A percentile compares a stretch with the other conserved stretches of the same genome.
Conservation (phyloP, 495 filamentous ascomycete genomes). For the Bombardia bombarda region DNA sequence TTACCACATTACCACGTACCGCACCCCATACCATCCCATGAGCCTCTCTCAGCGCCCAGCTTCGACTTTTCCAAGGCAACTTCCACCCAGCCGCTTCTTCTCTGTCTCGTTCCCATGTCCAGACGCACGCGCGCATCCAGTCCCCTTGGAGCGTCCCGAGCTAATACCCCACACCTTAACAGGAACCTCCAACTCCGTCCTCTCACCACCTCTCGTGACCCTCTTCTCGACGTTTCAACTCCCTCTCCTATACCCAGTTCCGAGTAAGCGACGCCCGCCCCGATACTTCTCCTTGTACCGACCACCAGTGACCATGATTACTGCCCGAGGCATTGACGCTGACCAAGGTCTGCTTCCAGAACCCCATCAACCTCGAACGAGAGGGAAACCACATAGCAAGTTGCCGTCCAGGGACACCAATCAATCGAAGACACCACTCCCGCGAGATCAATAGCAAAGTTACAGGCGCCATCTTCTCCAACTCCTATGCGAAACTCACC, state of each 20-base stretch:
- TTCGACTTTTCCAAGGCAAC: not conserved
- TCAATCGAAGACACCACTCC: slow-evolving; percentile 4
- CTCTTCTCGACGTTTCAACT: slow-evolving; percentile 16
- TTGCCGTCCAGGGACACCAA: not conserved
- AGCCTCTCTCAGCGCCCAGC: not conserved
- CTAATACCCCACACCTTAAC: slow-evolving; percentile 14
- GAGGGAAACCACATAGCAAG: not conserved
- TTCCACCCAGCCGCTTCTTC: not conserved
- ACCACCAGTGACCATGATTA: too few relatives aligned
- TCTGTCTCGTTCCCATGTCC: slow-evolving; percentile 2
- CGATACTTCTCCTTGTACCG: not conserved
- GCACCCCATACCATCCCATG: not conserved
- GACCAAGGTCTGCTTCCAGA: slow-evolving; percentile 18
- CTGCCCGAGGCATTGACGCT: slow-evolving; percentile 18
- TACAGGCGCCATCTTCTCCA: slow-evolving; percentile 10
- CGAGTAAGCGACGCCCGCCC: slow-evolving; percentile 18
- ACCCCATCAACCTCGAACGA: slow-evolving; percentile 17
- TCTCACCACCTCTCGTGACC: slow-evolving; percentile 4
- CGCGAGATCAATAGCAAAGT: not conserved
- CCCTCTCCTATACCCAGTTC: slow-evolving; percentile 11
- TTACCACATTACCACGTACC: too few relatives aligned
- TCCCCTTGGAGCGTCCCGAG: slow-evolving; percentile 10
- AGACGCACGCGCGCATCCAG: not conserved
- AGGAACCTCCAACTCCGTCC: slow-evolving; percentile 14
- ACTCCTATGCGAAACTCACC: slow-evolving; percentile 2